Percentiles rank a stretch among this genome's conserved stretches.
Conservation (phyloP, 2,329 filamentous ascomycete genomes). For the Ophiostoma sp. region DNA sequence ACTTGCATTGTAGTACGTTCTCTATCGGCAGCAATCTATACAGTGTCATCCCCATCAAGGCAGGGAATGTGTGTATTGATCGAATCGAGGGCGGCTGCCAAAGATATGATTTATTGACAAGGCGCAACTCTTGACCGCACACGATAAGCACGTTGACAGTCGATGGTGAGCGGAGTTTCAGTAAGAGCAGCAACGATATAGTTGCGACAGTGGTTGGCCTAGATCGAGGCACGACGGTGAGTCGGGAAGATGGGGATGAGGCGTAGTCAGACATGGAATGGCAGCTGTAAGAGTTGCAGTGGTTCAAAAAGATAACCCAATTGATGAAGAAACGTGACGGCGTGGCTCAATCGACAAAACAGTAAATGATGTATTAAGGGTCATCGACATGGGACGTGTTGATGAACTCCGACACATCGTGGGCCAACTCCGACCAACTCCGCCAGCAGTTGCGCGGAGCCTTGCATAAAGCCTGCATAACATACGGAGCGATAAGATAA, state of each 20-base stretch:
- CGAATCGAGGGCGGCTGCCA: neutral
- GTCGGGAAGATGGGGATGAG: neutral
- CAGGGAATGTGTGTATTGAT: neutral
- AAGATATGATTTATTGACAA: neutral
- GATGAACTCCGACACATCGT: slow-evolving; percentile 9
- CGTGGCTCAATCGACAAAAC: neutral
- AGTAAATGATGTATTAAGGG: neutral
- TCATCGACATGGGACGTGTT: neutral
- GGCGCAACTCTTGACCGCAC: neutral
- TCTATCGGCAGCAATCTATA: neutral
- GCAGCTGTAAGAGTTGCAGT: neutral
- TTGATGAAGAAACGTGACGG: neutral
- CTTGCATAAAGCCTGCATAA: slow-evolving; percentile 10
- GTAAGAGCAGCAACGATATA: neutral
- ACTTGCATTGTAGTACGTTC: neutral
- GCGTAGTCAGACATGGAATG: too few species aligned
- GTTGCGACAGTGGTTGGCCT: neutral
- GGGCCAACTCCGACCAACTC: slow-evolving; percentile 17
- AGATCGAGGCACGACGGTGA: neutral
- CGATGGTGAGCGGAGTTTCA: neutral
- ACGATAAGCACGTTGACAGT: neutral
- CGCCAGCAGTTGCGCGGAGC: neutral
- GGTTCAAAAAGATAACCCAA: neutral
- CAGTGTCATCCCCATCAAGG: neutral
- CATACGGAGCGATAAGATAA: neutral